Evolutionary conservation across 352 stramenopile species (phyloP), one percentile per base, ranked within the genome.

Genomic region (Phytopythium cucurbitacearum): DNA sequence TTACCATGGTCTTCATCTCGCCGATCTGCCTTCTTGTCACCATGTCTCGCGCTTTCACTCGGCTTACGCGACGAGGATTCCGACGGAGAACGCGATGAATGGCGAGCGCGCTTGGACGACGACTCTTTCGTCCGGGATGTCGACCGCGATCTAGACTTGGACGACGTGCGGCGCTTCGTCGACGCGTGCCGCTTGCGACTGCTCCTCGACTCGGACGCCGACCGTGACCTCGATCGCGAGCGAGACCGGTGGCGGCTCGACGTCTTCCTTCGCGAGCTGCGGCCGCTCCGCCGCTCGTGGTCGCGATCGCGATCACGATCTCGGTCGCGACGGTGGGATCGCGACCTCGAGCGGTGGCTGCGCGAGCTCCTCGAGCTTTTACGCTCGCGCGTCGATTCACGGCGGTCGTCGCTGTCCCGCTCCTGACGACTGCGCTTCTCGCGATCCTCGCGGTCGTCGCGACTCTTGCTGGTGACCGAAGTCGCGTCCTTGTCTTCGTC

Each of bases 181-280:
- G 57, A 64, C 15, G 28, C 37, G 12, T 39, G 47, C 10, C 40
- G 42, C 37, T 39, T 58, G 46, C 60, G 52, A 11, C 60, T 40
- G 5, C 59, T 58, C 41, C 56, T 33, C 52, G 69, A 38, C 28
- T 28, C 40, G 4, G 66, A 69, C 39, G 48, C 47, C 9, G 77
- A 85, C 7, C 62, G 62, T 16, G 77, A 76, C n/a, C 59, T 65
- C 2, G 73, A 82, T 1, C 53, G 49, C 6, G 72, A 83, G 13
- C 60, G 67, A 33, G 65, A 69, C 33, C 53, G 61, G 38, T 64
- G 57, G 11, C 69, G 69, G 11, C 62, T 58, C 34, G 65, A 76
- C 40, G 63, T 56, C 32, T 62, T 64, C 7, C 59, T 59, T 41
- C 67, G 65, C 37, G 70, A 64, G 43, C 59, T 71, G 33, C 71